Percentiles rank a stretch among this genome's conserved stretches.
phyloP scores from a whole-genome alignment of 805 yeast genomes.

The Pichia thaimueangensis region DNA sequence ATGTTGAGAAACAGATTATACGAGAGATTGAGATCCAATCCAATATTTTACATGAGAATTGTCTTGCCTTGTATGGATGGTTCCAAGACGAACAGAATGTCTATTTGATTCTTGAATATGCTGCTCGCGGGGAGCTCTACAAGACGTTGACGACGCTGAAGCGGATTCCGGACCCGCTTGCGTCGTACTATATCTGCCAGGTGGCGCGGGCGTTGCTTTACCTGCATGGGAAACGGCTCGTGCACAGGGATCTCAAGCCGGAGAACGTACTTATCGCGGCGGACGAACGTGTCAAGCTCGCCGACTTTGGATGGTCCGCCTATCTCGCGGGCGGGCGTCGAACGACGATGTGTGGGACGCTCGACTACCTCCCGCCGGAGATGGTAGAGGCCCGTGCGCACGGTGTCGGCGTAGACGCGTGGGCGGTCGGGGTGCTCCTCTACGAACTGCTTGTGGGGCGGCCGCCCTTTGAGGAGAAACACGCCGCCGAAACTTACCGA shows the following conservation, averaged over 20 bases:
- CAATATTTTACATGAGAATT: slow-evolving; percentile 67
- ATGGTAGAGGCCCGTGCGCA: slow-evolving; percentile 82
- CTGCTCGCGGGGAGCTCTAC: slow-evolving; percentile 84
- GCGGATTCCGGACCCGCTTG: slow-evolving; percentile 64
- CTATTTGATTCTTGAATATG: slow-evolving; percentile 77
- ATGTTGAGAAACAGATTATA: slow-evolving; percentile 77
- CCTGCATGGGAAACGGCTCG: slow-evolving; percentile 71
- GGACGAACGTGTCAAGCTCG: slow-evolving; percentile 43
- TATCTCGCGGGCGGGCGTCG: slow-evolving; percentile 32
- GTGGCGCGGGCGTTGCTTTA: slow-evolving; percentile 74
- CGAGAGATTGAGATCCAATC: slow-evolving; percentile 92
- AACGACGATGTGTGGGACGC: slow-evolving; percentile 87
- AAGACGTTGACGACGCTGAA: slow-evolving; percentile 38
- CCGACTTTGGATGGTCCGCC: slow-evolving; percentile 97
- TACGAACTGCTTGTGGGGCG: slow-evolving; percentile 82
- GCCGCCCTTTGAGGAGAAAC: slow-evolving; percentile 88
- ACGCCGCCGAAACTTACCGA: slow-evolving; percentile 68
- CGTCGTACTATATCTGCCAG: slow-evolving; percentile 76
- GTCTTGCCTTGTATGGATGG: slow-evolving; percentile 76
- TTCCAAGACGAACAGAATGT: slow-evolving; percentile 78
- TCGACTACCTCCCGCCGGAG: slow-evolving; percentile 93
- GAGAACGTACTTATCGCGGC: slow-evolving; percentile 80
- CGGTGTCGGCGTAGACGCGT: slow-evolving; percentile 72
- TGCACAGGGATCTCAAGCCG: slow-evolving; percentile 92
- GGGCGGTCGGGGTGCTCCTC: slow-evolving; percentile 87